These are phyloP conservation scores for Marsdenia floribunda DNA, from an alignment of 257 asterid species.

Conservation along the genomic window DNA sequence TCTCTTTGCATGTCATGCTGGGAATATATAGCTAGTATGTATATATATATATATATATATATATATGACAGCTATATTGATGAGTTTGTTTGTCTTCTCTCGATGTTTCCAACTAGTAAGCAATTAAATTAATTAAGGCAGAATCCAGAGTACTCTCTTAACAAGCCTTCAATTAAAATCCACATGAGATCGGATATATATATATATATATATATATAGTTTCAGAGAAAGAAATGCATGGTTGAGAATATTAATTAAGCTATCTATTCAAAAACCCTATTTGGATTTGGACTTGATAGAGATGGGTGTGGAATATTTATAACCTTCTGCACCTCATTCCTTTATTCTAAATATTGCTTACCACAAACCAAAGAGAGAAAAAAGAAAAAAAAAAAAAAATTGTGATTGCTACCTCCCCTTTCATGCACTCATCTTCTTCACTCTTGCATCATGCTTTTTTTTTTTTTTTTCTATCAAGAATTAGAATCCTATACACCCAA, in stretches of 20 bases:
- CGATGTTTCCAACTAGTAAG: too few relatives aligned
- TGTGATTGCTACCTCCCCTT: slow-evolving; percentile 3
- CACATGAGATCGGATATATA: neutral
- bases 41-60: too few relatives aligned
- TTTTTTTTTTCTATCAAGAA: neutral
- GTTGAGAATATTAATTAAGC: neutral
- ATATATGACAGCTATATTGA: too few relatives aligned
- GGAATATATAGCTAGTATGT: neutral
- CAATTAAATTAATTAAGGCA: too few relatives aligned
- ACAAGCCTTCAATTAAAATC: neutral
- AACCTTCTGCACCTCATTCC: slow-evolving; percentile 22
- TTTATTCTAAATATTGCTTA: slow-evolving; percentile 7
- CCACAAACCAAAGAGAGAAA: neutral
- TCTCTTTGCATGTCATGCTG: neutral
- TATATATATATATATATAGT: neutral
- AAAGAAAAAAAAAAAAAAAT: neutral
- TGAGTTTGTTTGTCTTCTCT: too few relatives aligned
- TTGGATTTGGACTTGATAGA: neutral
- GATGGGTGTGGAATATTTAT: neutral
- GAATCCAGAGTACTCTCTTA: neutral
- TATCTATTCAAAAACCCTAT: neutral
- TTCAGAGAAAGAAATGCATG: neutral
- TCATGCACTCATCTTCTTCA: neutral
- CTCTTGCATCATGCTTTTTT: slow-evolving; percentile 1
- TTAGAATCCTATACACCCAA: slow-evolving; percentile 15